Conservation (phyloP, 2,329 filamentous ascomycete genomes). For the Coniella vitis region DNA sequence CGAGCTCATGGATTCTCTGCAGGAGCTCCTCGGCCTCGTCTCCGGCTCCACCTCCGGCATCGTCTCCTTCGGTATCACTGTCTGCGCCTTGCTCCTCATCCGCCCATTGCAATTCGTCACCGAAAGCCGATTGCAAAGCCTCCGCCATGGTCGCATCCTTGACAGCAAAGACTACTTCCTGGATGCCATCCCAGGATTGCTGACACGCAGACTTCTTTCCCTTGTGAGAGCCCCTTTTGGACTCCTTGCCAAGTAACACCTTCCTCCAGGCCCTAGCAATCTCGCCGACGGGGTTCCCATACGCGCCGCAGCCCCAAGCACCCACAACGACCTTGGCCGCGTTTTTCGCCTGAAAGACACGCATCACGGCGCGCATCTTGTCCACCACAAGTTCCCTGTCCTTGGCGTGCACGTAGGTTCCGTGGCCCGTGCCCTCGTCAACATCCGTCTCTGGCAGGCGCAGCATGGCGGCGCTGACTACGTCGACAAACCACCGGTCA, state of each 20-base stretch:
- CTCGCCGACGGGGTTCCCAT: constrained; percentile 54
- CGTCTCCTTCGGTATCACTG: constrained; percentile 9
- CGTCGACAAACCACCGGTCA: constrained; percentile 53
- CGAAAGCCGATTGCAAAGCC: constrained; percentile 44
- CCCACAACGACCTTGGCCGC: constrained; percentile 48
- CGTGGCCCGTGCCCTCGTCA: constrained; percentile 26
- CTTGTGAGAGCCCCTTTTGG: constrained; percentile 3
- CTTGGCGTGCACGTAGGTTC: constrained; percentile 34
- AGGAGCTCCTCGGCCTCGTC: neutral
- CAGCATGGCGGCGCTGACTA: constrained; percentile 51
- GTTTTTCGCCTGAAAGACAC: constrained; percentile 40
- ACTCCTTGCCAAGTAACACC: constrained; percentile 28
- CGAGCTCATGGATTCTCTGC: constrained; percentile 1
- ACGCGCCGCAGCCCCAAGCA: constrained; percentile 59
- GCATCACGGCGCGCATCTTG: constrained; percentile 53
- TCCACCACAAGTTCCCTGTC: constrained; percentile 43
- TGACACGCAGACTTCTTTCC: neutral
- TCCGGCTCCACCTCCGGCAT: constrained; percentile 9
- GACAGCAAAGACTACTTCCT: constrained; percentile 54
- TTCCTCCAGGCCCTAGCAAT: constrained; percentile 49
- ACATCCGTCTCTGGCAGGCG: constrained; percentile 46
- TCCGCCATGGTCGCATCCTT: constrained; percentile 43
- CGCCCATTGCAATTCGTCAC: constrained; percentile 29
- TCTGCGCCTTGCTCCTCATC: constrained; percentile 12
- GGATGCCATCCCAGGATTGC: constrained; percentile 35